Evolutionary conservation across 768 basidiomycete genomes (phyloP).

Genomic region (Fibroporia radiculosa): DNA sequence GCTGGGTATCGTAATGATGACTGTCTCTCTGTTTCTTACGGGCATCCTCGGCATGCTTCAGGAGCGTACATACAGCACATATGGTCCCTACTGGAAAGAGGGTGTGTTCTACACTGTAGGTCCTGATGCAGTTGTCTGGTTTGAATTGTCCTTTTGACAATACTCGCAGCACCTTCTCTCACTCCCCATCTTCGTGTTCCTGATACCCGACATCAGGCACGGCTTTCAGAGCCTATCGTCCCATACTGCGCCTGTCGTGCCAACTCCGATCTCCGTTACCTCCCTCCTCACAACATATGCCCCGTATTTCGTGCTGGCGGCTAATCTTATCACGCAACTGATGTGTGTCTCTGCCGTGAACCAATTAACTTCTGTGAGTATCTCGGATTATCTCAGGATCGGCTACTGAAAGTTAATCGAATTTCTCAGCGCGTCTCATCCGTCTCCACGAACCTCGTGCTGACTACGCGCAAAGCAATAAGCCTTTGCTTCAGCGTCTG

Average conservation of each 20-base stretch:
- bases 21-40: constrained; percentile 57
- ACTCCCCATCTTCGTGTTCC: constrained; percentile 66
- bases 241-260: constrained; percentile 14
- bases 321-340: constrained; percentile 67
- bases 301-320: constrained; percentile 49
- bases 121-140: background rate
- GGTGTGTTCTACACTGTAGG: constrained; percentile 77
- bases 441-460: constrained; percentile 73
- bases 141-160: background rate
- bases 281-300: constrained; percentile 19
- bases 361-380: constrained; percentile 64
- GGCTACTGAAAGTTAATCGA: background rate
- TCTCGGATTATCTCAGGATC: background rate
- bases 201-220: constrained; percentile 46
- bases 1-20: constrained; percentile 63
- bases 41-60: constrained; percentile 67
- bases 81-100: constrained; percentile 79
- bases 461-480: constrained; percentile 75
- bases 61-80: constrained; percentile 64
- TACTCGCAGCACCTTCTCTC: constrained; percentile 64
- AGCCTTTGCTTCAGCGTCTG: constrained; percentile 77
- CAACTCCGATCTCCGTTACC: constrained; percentile 2
- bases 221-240: constrained; percentile 43
- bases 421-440: constrained; percentile 61
- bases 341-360: constrained; percentile 84